Percentiles rank a stretch among this genome's conserved stretches.
phyloP scores from a whole-genome alignment of 2,329 filamentous ascomycete genomes.

The Fusarium annulatum region DNA sequence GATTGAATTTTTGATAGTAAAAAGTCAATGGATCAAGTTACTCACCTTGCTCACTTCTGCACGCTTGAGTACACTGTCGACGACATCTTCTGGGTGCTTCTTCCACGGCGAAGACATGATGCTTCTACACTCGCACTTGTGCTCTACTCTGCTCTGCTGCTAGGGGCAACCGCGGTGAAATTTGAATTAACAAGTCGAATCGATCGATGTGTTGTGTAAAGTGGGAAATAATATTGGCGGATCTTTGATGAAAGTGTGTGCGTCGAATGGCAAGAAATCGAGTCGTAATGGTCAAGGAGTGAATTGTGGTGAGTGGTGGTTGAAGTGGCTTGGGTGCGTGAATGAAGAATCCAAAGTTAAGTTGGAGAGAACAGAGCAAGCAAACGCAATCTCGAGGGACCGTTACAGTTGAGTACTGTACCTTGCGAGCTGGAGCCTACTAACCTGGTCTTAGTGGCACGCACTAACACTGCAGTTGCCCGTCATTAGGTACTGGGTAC shows the following conservation, averaged over 20 bases:
- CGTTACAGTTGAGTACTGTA: conserved; percentile 19
- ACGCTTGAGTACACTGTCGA: conserved; percentile 76
- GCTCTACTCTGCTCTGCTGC: conserved; percentile 34
- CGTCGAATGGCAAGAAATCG: conserved; percentile 17
- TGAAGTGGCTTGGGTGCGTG: conserved; percentile 20
- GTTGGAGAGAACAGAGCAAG: conserved; percentile 19
- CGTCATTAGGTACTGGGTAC: conserved; percentile 26
- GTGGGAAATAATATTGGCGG: not conserved
- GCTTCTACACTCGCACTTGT: conserved; percentile 34
- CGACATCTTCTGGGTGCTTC: conserved; percentile 72
- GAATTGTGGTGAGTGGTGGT: conserved; percentile 30
- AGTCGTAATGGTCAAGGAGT: conserved; percentile 25
- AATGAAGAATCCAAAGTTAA: conserved; percentile 25
- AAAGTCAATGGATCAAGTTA: not conserved
- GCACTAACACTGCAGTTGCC: conserved; percentile 23
- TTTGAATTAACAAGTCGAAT: conserved; percentile 3
- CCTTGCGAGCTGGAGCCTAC: conserved; percentile 23
- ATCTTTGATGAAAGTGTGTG: not conserved
- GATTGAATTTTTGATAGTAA: not conserved
- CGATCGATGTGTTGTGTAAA: not conserved
- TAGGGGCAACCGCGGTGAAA: conserved; percentile 36
- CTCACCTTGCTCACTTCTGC: conserved; percentile 81
- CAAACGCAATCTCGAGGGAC: conserved; percentile 22
- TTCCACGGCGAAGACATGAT: conserved; percentile 71
- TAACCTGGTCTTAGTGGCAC: conserved; percentile 20